Conservation (phyloP, 2,329 filamentous ascomycete genomes). For the Neurospora sp. region DNA sequence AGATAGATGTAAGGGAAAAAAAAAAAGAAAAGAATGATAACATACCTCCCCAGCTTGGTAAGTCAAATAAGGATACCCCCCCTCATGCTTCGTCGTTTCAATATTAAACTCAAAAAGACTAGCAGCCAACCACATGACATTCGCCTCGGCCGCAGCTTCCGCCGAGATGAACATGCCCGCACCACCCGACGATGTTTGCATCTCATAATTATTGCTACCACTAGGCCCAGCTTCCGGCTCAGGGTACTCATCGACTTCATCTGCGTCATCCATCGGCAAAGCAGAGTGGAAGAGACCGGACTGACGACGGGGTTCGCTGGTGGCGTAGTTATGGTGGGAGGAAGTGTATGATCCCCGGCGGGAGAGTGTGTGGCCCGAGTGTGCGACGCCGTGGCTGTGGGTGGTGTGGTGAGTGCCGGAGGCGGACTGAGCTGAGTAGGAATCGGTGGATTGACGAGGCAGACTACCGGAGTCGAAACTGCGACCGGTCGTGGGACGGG, state of each 20-base stretch:
- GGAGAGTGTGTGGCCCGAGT: not conserved
- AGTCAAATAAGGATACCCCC: slow-evolving; percentile 89
- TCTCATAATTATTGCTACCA: not conserved
- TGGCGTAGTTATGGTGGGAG: slow-evolving; percentile 24
- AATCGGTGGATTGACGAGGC: slow-evolving; percentile 43
- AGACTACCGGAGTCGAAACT: slow-evolving; percentile 46
- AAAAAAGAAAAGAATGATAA: slow-evolving; percentile 7
- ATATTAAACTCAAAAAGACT: slow-evolving; percentile 97
- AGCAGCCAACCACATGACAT: slow-evolving; percentile 81
- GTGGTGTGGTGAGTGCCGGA: slow-evolving; percentile 37
- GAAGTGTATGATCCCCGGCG: not conserved
- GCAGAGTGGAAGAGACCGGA: slow-evolving; percentile 82
- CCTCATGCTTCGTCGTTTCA: slow-evolving; percentile 80
- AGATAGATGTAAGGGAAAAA: not conserved
- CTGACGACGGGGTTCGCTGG: slow-evolving; percentile 43
- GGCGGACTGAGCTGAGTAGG: slow-evolving; percentile 3
- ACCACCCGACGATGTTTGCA: not conserved
- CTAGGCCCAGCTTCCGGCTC: not conserved
- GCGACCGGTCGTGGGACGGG: slow-evolving; percentile 48
- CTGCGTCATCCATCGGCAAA: slow-evolving; percentile 61
- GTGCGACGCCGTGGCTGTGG: slow-evolving; percentile 31
- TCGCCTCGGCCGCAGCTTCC: slow-evolving; percentile 19
- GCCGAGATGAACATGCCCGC: not conserved
- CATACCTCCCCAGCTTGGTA: slow-evolving; percentile 85
- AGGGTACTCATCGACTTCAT: not conserved